phyloP scores from a whole-genome alignment of 1,284 basidiomycete genomes.

The Heterobasidion irregulare region DNA sequence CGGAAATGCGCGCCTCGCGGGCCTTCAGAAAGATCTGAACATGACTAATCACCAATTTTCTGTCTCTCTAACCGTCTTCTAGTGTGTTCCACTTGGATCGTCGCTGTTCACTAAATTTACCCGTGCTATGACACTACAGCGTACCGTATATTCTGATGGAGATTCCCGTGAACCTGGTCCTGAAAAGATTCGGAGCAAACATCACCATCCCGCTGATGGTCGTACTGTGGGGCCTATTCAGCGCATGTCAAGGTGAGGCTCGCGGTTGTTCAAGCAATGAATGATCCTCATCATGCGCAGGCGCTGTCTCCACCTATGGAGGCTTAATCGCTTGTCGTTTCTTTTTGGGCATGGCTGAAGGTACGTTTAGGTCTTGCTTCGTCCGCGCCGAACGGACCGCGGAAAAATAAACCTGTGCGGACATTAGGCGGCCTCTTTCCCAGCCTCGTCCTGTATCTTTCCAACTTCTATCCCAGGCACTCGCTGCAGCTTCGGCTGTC shows the following conservation, averaged over 20 bases:
- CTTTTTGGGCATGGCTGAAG: slow-evolving; percentile 59
- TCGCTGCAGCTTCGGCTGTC: slow-evolving; percentile 47
- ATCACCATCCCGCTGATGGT: slow-evolving; percentile 47
- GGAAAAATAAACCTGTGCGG: too few relatives aligned
- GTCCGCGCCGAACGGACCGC: background rate
- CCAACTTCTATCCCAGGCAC: slow-evolving; percentile 48
- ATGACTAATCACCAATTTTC: slow-evolving; percentile 37
- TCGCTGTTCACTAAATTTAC: background rate
- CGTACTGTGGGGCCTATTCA: slow-evolving; percentile 48
- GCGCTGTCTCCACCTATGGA: slow-evolving; percentile 41
- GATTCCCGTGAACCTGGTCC: slow-evolving; percentile 51
- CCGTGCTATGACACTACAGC: background rate
- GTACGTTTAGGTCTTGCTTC: background rate
- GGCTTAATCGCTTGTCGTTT: slow-evolving; percentile 54
- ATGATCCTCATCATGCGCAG: slow-evolving; percentile 19
- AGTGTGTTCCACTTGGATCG: slow-evolving; percentile 10
- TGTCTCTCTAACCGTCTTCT: slow-evolving; percentile 10
- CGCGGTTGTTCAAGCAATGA: background rate
- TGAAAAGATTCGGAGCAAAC: slow-evolving; percentile 51
- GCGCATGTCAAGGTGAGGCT: slow-evolving; percentile 39
- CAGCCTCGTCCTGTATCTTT: slow-evolving; percentile 49
- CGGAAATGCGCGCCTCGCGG: slow-evolving; percentile 52
- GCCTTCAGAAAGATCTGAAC: slow-evolving; percentile 41
- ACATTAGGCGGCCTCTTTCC: slow-evolving; percentile 46
- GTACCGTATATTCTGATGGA: slow-evolving; percentile 54